Evolutionary conservation across 2,329 filamentous ascomycete species (phyloP), one percentile per base, ranked within the genome.

Genomic region (Fusarium torulosum): DNA sequence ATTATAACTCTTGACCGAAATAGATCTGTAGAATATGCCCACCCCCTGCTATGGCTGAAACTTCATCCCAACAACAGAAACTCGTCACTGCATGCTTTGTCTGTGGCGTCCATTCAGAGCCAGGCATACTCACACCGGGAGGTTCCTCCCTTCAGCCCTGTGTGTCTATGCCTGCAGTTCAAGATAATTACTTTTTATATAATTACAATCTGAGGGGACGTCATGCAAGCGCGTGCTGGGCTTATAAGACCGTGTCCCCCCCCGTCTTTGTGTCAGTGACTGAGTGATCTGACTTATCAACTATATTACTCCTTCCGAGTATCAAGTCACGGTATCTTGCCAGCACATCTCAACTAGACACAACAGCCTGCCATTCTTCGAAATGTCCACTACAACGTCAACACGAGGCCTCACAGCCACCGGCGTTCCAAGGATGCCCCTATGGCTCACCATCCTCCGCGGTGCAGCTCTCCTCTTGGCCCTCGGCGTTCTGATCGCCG

Each of bases 381-480:
- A 13, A 13, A 71, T 66, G 65, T 43, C 66, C 17, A 64, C 63
- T 9, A 59, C 56, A 17, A 55, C 49, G 20, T 61, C 49, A 33
- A 55, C 50, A 11, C 47, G 55, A 1, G 78, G 80, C 47, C 73
- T 84, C 11, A 69, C 77, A 25, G 76, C 71, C 57, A 76, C 67
- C 19, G 80, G 81, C 47, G 77, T 75, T 6, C 81, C 81, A 46
- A 71, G 73, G 21, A 61, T 75, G 52, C 79, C 81, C 3, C 59
- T 67, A 10, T 81, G 75, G 72, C 67, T 83, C 21, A 69, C 79
- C 21, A 78, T 77, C 63, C 55, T 83, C 46, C 78, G 79, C 60
- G 72, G 74, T 42, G 76, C 69, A 59, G 78, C 81, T 50, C 54
- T 83, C 37, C 67, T 79, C 17, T 74, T 84, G 21, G 79, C 80